Base-by-base conservation (phyloP, 2,329 filamentous ascomycete genomes). In the Hysterium pulicare region DNA sequence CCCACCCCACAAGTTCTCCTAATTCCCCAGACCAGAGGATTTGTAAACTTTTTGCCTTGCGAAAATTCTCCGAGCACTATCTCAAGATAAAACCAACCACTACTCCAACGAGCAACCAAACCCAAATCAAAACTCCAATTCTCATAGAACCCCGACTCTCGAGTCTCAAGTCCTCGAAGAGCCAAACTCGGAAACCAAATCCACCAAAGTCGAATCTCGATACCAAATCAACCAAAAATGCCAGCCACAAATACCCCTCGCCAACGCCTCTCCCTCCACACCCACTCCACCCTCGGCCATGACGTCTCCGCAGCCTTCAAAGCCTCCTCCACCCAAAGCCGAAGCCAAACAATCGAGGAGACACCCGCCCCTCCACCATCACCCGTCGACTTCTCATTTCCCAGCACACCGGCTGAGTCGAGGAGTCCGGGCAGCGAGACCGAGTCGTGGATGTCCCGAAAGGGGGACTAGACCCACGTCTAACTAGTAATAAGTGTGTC, bases 261-360 rank as follows among this genome's bases (percentile, higher is more conserved):
- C 51, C 61, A 67, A 48, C 65, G 64, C 56, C 67, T 70, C 47
- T 67, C 65, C 38, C 62, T 70, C 61, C 55, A 66, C 50, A 68
- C 64, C 42, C 64, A 67, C 57, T 58, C 62, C 17, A 63, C 62
- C 1, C 65, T 69, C 39, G 62, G 65, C 42, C 64, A 64, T 57
- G 66, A 68, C 48, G 61, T 69, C 40, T 62, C 61, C 44, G 67
- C 64, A 13, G 65, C 65, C 10, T 60, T 69, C 56, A 66, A 68
- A 47, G 62, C 65, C 41, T 64, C 62, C 5, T 48, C 53, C 40
- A 46, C 58, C 20, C 43, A 49, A 23, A 57, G 56, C 7, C 61
- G 59, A 49, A 50, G 54, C 9, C 44, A 50, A 38, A 54, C 58
- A 24, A 54, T 62, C 48, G 57, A 58, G 50, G 65, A 68, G 53